A percentile compares a stretch with the other conserved stretches of the same genome.
These are phyloP conservation scores for Schwanniomyces occidentalis DNA, from an alignment of 805 yeast genomes.

Conservation along the genomic window DNA sequence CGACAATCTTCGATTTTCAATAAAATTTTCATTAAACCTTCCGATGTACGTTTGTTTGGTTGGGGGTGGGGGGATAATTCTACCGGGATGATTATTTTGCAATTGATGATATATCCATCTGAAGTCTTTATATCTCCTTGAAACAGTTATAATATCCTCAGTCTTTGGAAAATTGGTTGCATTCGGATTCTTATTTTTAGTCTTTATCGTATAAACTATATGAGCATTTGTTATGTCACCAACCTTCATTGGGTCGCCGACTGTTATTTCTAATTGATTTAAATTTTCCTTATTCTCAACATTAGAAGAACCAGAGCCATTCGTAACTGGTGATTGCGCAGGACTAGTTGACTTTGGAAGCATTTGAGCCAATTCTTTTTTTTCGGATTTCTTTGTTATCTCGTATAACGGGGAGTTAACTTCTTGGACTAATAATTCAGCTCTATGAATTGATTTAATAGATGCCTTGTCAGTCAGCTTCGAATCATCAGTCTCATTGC, in stretches of 20 bases:
- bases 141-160: slow-evolving; percentile 49
- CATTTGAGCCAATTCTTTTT: slow-evolving; percentile 5
- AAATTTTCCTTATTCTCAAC: slow-evolving; percentile 2
- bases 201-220: slow-evolving; percentile 78
- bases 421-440: slow-evolving; percentile 41
- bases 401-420: slow-evolving; percentile 58
- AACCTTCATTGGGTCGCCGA: slow-evolving; percentile 88
- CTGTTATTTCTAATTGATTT: slow-evolving; percentile 56
- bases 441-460: slow-evolving; percentile 19
- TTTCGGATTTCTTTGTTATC: slow-evolving; percentile 25
- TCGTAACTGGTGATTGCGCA: slow-evolving; percentile 5
- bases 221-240: slow-evolving; percentile 90
- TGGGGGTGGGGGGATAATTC: slow-evolving; percentile 87
- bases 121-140: slow-evolving; percentile 88
- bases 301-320: slow-evolving; percentile 17
- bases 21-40: slow-evolving; percentile 84
- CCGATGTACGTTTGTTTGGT: slow-evolving; percentile 94
- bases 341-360: slow-evolving; percentile 10
- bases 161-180: slow-evolving; percentile 24
- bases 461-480: slow-evolving; percentile 18
- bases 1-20: slow-evolving; percentile 81
- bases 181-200: slow-evolving; percentile 51
- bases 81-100: slow-evolving; percentile 84
- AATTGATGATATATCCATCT: slow-evolving; percentile 92
- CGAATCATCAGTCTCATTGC: slow-evolving; percentile 12